These are phyloP conservation scores for Neurospora sp. DNA, from an alignment of 495 filamentous ascomycete species.

Conservation along the genomic window DNA sequence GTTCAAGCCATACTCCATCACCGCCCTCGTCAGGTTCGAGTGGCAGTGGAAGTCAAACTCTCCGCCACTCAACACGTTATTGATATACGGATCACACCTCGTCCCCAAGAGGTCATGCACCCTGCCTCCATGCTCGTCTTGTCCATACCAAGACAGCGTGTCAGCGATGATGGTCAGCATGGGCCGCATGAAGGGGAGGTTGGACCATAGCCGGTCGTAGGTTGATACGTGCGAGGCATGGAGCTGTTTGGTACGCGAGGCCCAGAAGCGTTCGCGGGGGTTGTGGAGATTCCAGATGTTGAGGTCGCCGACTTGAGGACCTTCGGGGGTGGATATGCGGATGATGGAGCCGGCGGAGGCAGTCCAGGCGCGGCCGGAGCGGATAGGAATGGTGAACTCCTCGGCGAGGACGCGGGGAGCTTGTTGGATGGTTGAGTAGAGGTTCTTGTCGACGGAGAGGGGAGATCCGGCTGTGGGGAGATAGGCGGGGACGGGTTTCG, in stretches of 20 bases:
- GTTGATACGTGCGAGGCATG: conserved; percentile 61
- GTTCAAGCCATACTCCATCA: conserved; percentile 54
- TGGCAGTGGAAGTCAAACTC: conserved; percentile 74
- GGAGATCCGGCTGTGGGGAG: conserved; percentile 33
- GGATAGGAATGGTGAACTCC: conserved; percentile 39
- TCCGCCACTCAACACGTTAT: conserved; percentile 56
- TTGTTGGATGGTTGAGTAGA: conserved; percentile 31
- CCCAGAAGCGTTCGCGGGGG: conserved; percentile 73
- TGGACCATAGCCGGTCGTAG: conserved; percentile 66
- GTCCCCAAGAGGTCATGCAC: conserved; percentile 72
- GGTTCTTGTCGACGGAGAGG: conserved; percentile 31
- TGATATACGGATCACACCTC: conserved; percentile 66
- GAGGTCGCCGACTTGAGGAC: conserved; percentile 71
- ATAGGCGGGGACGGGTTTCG: conserved; percentile 37
- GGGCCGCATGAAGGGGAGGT: conserved; percentile 65
- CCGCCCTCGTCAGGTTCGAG: conserved; percentile 65
- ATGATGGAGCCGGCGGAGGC: conserved; percentile 54
- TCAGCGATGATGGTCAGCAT: conserved; percentile 63
- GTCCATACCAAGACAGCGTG: conserved; percentile 46
- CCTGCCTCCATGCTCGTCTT: conserved; percentile 43
- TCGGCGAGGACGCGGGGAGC: conserved; percentile 24
- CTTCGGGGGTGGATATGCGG: conserved; percentile 60
- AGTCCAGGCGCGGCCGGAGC: conserved; percentile 55
- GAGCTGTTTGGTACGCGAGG: conserved; percentile 64
- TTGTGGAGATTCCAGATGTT: conserved; percentile 73